Evolutionary conservation across 1,139 yeast genomes (phyloP), one percentile per base, ranked within the genome.

Genomic region (Debaryomyces subglobosus): DNA sequence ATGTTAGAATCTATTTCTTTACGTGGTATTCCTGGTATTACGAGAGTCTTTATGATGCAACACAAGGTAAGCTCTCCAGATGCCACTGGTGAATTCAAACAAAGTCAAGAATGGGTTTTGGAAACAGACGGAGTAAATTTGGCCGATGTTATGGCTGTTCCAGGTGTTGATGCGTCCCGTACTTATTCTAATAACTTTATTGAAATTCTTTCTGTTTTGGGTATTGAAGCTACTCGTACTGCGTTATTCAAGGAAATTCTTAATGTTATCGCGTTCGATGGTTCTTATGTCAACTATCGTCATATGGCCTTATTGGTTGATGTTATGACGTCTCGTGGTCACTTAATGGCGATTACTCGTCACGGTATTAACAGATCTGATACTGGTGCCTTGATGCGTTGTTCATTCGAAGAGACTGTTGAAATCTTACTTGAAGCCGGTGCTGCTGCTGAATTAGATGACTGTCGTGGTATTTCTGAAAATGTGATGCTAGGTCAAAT

Each of bases 351-450:
- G 33, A 94, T 95, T 61, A 94, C 99, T 46, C 96, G 99, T 81
- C 99, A 94, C 68, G 99, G 99, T 82, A 94, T 95, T 71, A 95
- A 95, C 70, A 86, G 99, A 74, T 89, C 96, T 33, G 97, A 94
- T 58, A 95, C 99, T 30, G 99, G 99, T 74, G 99, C 99, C 1
- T 80, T 95, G 65, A 95, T 95, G 99, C 85, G 99, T 72, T 94
- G 97, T 77, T 94, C 99, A 45, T 95, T 95, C 77, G 99, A 95
- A 75, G 99, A 95, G 71, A 95, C 99, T 2, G 99, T 94, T 37
- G 99, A 95, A 74, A 94, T 95, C 63, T 76, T 95, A 65, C 84
- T 95, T 61, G 99, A 95, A 64, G 99, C 99, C 34, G 99, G 97
- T 65, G 96, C 98, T 3, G 84, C 96, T 38, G 99, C 99, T 18